Percentiles rank a stretch among this genome's conserved stretches.
Evolutionary conservation across 164 flowering plant genomes (phyloP).

Genomic region (Buxus sempervirens): DNA sequence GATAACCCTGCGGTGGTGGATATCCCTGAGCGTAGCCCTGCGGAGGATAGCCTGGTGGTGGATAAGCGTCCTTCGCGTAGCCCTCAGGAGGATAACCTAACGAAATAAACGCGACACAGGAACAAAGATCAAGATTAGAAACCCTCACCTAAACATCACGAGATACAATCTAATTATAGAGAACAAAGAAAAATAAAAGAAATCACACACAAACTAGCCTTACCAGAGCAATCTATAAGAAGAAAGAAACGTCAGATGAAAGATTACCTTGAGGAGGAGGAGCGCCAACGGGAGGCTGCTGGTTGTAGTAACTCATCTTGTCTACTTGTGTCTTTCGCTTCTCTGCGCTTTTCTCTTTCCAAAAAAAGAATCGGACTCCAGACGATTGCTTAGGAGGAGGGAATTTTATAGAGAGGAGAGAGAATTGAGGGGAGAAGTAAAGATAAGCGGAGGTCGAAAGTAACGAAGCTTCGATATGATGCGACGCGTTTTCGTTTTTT

Average conservation of each 20-base stretch:
- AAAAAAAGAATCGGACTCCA: no score
- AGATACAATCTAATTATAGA: neutral
- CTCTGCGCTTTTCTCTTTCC: no score
- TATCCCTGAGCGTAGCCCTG: conserved; percentile 36
- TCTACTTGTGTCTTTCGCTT: neutral
- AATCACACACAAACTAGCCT: neutral
- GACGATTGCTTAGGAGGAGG: no score
- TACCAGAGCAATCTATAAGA: neutral
- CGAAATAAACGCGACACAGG: no score
- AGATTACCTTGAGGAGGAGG: conserved; percentile 84
- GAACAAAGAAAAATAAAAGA: neutral
- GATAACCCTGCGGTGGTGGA: conserved; percentile 26
- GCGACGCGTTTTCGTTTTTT: no score
- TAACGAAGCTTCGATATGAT: no score
- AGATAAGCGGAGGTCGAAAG: no score
- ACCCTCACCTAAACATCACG: neutral
- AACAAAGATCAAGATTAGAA: neutral
- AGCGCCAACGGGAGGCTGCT: conserved; percentile 82
- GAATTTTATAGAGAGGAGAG: no score
- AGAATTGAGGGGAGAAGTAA: no score
- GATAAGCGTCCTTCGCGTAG: conserved; percentile 75
- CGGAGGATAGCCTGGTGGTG: conserved; percentile 62
- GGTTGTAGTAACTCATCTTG: conserved; percentile 76
- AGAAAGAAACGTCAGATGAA: neutral
- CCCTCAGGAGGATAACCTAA: conserved; percentile 74